phyloP scores from a whole-genome alignment of 2,329 filamentous ascomycete genomes.

The Sporothrix dimorphospora region DNA sequence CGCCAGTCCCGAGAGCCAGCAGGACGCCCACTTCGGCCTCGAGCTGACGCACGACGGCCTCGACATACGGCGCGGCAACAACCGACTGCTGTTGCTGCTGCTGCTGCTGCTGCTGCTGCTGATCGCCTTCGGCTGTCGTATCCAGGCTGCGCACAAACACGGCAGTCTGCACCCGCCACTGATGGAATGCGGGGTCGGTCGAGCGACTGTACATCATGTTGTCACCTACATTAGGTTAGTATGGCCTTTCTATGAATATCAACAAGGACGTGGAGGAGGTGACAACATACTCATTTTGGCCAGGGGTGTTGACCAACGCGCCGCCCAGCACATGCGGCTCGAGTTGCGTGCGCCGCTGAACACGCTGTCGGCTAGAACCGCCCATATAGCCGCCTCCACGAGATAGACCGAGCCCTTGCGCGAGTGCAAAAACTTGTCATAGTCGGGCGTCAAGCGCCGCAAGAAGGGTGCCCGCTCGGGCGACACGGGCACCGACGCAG shows the following conservation, averaged over 20 bases:
- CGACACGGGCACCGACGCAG: neutral
- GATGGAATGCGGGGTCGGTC: constrained; percentile 27
- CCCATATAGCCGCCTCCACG: constrained; percentile 29
- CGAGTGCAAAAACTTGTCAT: constrained; percentile 6
- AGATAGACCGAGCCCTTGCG: constrained; percentile 20
- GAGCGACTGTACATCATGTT: constrained; percentile 18
- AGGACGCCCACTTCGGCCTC: constrained; percentile 22
- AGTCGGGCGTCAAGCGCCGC: constrained; percentile 24
- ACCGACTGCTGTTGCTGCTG: neutral
- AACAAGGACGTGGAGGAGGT: neutral
- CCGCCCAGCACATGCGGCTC: constrained; percentile 31
- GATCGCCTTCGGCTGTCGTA: neutral
- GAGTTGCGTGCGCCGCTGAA: constrained; percentile 24
- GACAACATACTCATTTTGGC: constrained; percentile 24
- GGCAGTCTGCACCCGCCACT: constrained; percentile 31
- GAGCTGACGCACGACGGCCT: constrained; percentile 19
- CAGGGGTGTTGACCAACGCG: constrained; percentile 11
- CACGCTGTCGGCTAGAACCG: constrained; percentile 26
- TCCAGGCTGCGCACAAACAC: constrained; percentile 17
- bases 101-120: constrained; percentile 3
- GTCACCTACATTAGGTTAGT: constrained; percentile 9
- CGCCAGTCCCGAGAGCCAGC: neutral
- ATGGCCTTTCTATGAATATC: neutral
- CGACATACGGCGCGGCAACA: neutral
- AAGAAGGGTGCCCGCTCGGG: constrained; percentile 14